These are phyloP conservation scores for Colletotrichum noveboracense DNA, from an alignment of 2,329 filamentous ascomycete genomes.

Conservation along the genomic window DNA sequence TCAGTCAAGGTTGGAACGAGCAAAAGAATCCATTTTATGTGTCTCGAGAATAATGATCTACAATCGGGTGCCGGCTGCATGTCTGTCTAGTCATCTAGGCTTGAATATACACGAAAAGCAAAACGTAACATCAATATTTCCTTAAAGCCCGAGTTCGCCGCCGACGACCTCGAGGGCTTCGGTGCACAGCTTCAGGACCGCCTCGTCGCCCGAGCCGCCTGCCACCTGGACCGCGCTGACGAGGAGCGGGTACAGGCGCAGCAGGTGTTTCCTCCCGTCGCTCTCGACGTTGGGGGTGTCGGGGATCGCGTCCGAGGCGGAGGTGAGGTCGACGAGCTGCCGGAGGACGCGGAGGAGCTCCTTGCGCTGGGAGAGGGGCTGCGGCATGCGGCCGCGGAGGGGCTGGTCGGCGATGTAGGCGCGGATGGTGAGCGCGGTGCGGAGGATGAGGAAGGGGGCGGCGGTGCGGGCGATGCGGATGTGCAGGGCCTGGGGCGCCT, in stretches of 20 bases:
- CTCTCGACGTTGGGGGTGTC: constrained; percentile 56
- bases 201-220: constrained; percentile 62
- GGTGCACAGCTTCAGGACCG: constrained; percentile 61
- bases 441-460: constrained; percentile 82
- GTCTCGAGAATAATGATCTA: neutral
- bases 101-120: neutral
- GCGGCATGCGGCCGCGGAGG: constrained; percentile 85
- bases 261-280: constrained; percentile 74
- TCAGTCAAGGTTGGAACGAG: neutral
- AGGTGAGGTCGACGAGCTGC: constrained; percentile 69
- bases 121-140: neutral
- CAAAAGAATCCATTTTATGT: neutral
- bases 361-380: constrained; percentile 79
- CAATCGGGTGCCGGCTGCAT: neutral
- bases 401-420: constrained; percentile 92
- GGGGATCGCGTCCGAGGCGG: constrained; percentile 74
- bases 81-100: neutral
- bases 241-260: constrained; percentile 80
- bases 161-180: constrained; percentile 69
- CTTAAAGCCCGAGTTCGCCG: constrained; percentile 52
- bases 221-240: constrained; percentile 67
- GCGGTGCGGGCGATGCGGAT: constrained; percentile 74
- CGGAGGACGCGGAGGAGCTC: constrained; percentile 78
- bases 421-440: constrained; percentile 80
- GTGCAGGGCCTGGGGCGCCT: constrained; percentile 41